Evolutionary conservation across 73 alveolate species (phyloP).

Genomic region (Paramecium primaurelia): DNA sequence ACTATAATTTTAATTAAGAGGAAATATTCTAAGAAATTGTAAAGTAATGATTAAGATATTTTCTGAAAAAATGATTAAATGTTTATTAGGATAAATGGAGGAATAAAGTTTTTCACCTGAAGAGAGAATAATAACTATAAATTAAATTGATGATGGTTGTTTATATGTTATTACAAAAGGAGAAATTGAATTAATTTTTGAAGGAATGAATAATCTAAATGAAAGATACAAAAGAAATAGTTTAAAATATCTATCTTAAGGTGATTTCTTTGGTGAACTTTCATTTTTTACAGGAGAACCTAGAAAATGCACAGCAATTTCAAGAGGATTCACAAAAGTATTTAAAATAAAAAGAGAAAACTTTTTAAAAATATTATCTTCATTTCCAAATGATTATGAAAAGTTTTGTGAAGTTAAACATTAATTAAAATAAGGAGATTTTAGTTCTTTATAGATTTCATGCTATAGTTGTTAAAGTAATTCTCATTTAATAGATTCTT

Average conservation of each 20-base stretch:
- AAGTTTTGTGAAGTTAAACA: conserved; percentile 60
- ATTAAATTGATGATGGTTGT: conserved; percentile 71
- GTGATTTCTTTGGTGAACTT: conserved; percentile 79
- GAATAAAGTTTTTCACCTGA: conserved; percentile 77
- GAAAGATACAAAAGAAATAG: conserved; percentile 44
- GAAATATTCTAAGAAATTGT: conserved; percentile 68
- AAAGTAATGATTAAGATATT: conserved; percentile 68
- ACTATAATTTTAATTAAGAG: conserved; percentile 69
- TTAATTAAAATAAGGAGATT: conserved; percentile 57
- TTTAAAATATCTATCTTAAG: conserved; percentile 66
- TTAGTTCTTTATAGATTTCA: conserved; percentile 15
- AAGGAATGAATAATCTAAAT: conserved; percentile 44
- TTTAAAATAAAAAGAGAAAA: conserved; percentile 65
- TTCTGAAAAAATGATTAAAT: conserved; percentile 65
- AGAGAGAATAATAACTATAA: conserved; percentile 71
- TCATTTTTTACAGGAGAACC: conserved; percentile 82
- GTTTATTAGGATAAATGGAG: conserved; percentile 60
- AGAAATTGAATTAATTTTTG: conserved; percentile 69
- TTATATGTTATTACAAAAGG: conserved; percentile 78
- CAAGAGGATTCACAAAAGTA: conserved; percentile 78
- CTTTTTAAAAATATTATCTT: conserved; percentile 53
- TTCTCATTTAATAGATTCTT: conserved; percentile 65
- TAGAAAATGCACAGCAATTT: conserved; percentile 74
- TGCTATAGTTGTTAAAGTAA: conserved; percentile 79
- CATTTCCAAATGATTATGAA: conserved; percentile 71